phyloP scores from a whole-genome alignment of 768 basidiomycete genomes.

The Udeniomyces megalosporus region DNA sequence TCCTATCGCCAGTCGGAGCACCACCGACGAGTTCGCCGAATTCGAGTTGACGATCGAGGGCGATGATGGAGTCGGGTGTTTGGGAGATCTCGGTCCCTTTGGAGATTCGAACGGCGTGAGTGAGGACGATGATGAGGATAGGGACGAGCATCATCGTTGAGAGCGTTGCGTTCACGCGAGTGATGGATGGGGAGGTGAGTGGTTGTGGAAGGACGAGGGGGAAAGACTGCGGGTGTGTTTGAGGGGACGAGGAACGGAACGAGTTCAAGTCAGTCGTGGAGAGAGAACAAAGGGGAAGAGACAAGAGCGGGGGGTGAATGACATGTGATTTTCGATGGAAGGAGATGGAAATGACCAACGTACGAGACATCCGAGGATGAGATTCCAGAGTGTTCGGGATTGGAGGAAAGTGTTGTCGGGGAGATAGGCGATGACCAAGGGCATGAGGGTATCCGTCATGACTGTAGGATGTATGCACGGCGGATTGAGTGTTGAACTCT shows the following conservation, averaged over 20 bases:
- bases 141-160: neutral
- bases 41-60: neutral
- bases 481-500: too few relatives aligned
- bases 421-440: neutral
- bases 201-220: neutral
- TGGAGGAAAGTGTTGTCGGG: neutral
- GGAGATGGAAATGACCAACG: neutral
- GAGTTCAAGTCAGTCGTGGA: neutral
- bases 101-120: slow-evolving; percentile 5
- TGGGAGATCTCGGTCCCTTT: neutral
- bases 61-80: neutral
- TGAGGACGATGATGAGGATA: slow-evolving; percentile 1
- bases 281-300: neutral
- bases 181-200: neutral
- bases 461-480: too few relatives aligned
- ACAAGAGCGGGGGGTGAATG: too few relatives aligned
- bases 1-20: neutral
- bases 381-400: neutral
- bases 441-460: slow-evolving; percentile 1
- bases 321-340: too few relatives aligned
- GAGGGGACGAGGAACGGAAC: too few relatives aligned
- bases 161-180: too few relatives aligned
- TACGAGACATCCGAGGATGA: slow-evolving; percentile 1
- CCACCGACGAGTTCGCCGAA: slow-evolving; percentile 10
- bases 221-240: too few relatives aligned